Conservation (phyloP, 2,329 filamentous ascomycete genomes). For the Curvularia hawaiiensis region DNA sequence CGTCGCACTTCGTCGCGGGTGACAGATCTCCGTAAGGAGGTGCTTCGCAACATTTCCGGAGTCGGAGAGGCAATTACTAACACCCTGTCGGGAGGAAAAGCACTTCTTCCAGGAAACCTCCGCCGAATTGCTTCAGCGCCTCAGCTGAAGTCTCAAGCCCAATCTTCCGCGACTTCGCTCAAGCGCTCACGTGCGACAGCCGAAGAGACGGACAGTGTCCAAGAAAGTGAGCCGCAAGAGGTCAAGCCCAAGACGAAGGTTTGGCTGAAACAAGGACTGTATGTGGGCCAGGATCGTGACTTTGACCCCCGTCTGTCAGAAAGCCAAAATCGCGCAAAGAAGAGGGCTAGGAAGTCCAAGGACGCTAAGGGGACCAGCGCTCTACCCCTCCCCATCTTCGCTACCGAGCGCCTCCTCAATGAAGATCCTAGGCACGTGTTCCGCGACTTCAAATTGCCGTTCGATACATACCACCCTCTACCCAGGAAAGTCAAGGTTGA, state of each 20-base stretch:
- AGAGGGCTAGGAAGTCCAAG: constrained; percentile 35
- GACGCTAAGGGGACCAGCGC: constrained; percentile 55
- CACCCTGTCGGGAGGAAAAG: constrained; percentile 47
- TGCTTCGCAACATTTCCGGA: constrained; percentile 38
- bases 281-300: constrained; percentile 73
- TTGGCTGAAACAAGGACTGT: constrained; percentile 83
- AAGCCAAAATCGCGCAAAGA: constrained; percentile 49
- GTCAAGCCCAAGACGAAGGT: constrained; percentile 64
- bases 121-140: constrained; percentile 36
- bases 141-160: constrained; percentile 24
- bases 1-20: constrained; percentile 41
- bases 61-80: constrained; percentile 35
- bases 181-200: constrained; percentile 34
- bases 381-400: constrained; percentile 80
- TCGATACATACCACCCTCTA: constrained; percentile 85
- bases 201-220: constrained; percentile 23
- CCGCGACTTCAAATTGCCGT: constrained; percentile 87
- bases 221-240: constrained; percentile 20
- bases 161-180: constrained; percentile 18
- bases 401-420: constrained; percentile 72
- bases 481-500: constrained; percentile 88
- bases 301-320: constrained; percentile 53
- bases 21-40: constrained; percentile 43
- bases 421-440: constrained; percentile 54
- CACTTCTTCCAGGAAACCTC: constrained; percentile 37